Conservation (phyloP, 257 asterid genomes). For the Ligustrum vulgare region DNA sequence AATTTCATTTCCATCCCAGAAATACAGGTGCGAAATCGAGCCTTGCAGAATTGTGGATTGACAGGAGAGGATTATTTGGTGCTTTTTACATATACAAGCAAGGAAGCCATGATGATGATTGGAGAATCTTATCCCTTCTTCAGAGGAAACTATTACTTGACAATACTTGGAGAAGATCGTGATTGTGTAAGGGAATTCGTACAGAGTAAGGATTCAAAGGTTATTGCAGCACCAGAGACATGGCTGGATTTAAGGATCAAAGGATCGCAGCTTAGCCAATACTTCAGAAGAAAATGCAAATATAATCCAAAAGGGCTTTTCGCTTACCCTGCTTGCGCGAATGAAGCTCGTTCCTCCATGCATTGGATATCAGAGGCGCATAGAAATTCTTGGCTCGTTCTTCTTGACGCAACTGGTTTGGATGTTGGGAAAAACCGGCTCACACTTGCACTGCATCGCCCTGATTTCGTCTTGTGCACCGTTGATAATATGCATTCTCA, state of each 20-base stretch:
- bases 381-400: conserved; percentile 72
- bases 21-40: conserved; percentile 69
- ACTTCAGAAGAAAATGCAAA: conserved; percentile 68
- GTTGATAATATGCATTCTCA: conserved; percentile 50
- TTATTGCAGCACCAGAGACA: conserved; percentile 60
- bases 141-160: conserved; percentile 75
- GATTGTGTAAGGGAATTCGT: conserved; percentile 54
- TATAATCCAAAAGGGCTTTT: conserved; percentile 68
- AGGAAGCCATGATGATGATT: conserved; percentile 61
- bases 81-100: conserved; percentile 35
- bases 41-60: conserved; percentile 63
- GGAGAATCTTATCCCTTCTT: conserved; percentile 81
- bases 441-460: conserved; percentile 62
- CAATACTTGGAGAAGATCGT: conserved; percentile 43
- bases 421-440: conserved; percentile 51
- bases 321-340: conserved; percentile 49
- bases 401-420: conserved; percentile 56
- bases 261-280: conserved; percentile 81
- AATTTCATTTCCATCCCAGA: conserved; percentile 79
- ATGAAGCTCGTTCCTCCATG: conserved; percentile 59
- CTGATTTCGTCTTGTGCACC: conserved; percentile 60
- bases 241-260: conserved; percentile 89
- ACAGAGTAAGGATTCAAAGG: conserved; percentile 50
- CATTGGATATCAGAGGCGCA: conserved; percentile 90
- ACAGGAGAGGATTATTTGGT: conserved; percentile 61